Percentiles rank a stretch among this genome's conserved stretches.
Evolutionary conservation across 169 alveolate genomes (phyloP).

Genomic region (Plasmodium vivax): DNA sequence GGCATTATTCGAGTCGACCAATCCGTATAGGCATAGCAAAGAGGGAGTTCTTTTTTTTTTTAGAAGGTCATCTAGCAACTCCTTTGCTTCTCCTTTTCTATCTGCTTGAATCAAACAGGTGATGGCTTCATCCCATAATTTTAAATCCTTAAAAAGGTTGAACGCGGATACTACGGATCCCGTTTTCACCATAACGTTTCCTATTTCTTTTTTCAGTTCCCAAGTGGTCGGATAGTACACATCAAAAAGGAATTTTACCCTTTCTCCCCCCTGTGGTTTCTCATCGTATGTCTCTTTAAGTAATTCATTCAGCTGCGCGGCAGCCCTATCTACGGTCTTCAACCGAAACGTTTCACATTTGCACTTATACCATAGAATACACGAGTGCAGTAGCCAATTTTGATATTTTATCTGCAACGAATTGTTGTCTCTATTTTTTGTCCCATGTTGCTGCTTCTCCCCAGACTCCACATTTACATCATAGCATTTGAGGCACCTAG

Average conservation of each 20-base stretch:
- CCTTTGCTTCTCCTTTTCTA: slow-evolving; percentile 82
- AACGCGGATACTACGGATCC: slow-evolving; percentile 83
- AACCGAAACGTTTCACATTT: slow-evolving; percentile 80
- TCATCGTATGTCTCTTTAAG: slow-evolving; percentile 74
- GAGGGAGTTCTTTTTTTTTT: slow-evolving; percentile 76
- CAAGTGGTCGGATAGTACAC: slow-evolving; percentile 80
- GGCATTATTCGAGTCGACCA: slow-evolving; percentile 77
- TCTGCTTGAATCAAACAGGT: slow-evolving; percentile 81
- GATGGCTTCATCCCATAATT: slow-evolving; percentile 87
- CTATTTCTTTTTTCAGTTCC: slow-evolving; percentile 83
- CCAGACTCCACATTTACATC: slow-evolving; percentile 1
- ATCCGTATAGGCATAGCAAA: slow-evolving; percentile 78
- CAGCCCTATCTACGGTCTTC: slow-evolving; percentile 82
- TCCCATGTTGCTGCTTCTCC: neutral
- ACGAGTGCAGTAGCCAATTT: slow-evolving; percentile 78
- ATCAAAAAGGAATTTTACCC: slow-evolving; percentile 79
- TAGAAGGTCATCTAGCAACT: slow-evolving; percentile 77
- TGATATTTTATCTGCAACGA: slow-evolving; percentile 58
- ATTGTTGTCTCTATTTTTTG: neutral
- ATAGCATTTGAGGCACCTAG: slow-evolving; percentile 76
- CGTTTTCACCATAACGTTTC: slow-evolving; percentile 76
- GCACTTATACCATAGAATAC: slow-evolving; percentile 82
- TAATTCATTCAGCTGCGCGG: slow-evolving; percentile 81
- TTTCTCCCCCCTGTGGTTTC: slow-evolving; percentile 42
- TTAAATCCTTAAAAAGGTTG: slow-evolving; percentile 81